These are phyloP conservation scores for Daldinia sp. DNA, from an alignment of 2,329 filamentous ascomycete species.

Conservation along the genomic window DNA sequence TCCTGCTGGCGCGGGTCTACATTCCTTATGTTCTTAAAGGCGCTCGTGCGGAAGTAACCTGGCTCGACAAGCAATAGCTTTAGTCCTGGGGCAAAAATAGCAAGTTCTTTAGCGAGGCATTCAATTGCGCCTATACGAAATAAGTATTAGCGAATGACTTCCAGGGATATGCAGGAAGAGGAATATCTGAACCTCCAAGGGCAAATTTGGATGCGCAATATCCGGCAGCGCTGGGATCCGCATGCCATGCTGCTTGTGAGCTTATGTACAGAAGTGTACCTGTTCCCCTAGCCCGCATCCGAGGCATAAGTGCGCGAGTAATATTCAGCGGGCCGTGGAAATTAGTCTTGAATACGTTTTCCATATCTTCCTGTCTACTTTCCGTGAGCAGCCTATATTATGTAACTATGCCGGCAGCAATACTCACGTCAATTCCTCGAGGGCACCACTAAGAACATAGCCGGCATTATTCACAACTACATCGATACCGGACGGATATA, in stretches of 20 bases:
- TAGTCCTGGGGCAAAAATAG: slow-evolving; percentile 45
- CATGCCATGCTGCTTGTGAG: slow-evolving; percentile 48
- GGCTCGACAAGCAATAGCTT: slow-evolving; percentile 52
- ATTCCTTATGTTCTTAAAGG: slow-evolving; percentile 49
- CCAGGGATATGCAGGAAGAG: background rate
- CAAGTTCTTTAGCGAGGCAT: slow-evolving; percentile 46
- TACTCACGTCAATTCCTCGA: slow-evolving; percentile 44
- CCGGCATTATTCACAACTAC: slow-evolving; percentile 53
- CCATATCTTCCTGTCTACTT: slow-evolving; percentile 33
- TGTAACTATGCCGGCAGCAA: background rate
- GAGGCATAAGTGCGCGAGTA: slow-evolving; percentile 47
- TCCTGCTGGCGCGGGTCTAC: slow-evolving; percentile 38
- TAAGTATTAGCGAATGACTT: background rate
- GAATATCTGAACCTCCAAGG: slow-evolving; percentile 34
- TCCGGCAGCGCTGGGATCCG: slow-evolving; percentile 42
- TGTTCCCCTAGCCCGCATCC: slow-evolving; percentile 42
- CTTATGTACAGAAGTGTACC: slow-evolving; percentile 49
- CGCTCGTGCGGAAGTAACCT: slow-evolving; percentile 53
- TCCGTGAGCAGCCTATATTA: background rate
- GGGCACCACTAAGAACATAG: slow-evolving; percentile 42
- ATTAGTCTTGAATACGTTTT: slow-evolving; percentile 47
- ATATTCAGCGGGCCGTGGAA: slow-evolving; percentile 51
- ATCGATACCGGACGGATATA: slow-evolving; percentile 45
- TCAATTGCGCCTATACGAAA: slow-evolving; percentile 42
- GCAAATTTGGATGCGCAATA: slow-evolving; percentile 41